These are phyloP conservation scores for Protea cynaroides DNA, from an alignment of 164 flowering plant genomes.

Conservation along the genomic window DNA sequence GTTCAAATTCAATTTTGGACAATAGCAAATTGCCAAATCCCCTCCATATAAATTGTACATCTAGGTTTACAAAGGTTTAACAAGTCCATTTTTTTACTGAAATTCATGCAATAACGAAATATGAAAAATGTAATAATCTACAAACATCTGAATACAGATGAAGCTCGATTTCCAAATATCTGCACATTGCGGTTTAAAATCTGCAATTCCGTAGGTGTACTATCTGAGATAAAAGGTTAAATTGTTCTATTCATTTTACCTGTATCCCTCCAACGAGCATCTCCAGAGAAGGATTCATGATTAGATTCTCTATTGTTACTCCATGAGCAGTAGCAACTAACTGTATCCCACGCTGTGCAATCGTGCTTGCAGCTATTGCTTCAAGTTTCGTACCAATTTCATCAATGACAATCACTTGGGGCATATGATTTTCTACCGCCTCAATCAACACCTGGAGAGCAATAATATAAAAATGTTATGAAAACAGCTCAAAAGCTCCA, in stretches of 20 bases:
- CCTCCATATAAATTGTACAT: too few relatives aligned
- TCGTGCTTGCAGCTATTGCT: constrained; percentile 96
- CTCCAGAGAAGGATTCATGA: constrained; percentile 83
- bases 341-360: constrained; percentile 96
- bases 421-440: constrained; percentile 99
- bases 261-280: constrained; percentile 97
- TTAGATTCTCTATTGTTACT: constrained; percentile 80
- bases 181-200: neutral
- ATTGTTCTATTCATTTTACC: constrained; percentile 26
- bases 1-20: too few relatives aligned
- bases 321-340: constrained; percentile 99
- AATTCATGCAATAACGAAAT: too few relatives aligned
- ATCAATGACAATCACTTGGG: constrained; percentile 95
- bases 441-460: constrained; percentile 67
- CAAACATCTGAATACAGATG: neutral
- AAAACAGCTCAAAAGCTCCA: too few relatives aligned
- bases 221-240: neutral
- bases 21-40: too few relatives aligned
- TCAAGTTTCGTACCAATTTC: constrained; percentile 97
- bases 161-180: too few relatives aligned
- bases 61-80: too few relatives aligned
- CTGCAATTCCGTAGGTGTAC: neutral
- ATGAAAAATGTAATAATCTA: neutral
- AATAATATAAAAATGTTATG: too few relatives aligned
- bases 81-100: too few relatives aligned